Evolutionary conservation across 179 eudicot species (phyloP), one percentile per base, ranked within the genome.

Genomic region (Silene noctiflora): DNA sequence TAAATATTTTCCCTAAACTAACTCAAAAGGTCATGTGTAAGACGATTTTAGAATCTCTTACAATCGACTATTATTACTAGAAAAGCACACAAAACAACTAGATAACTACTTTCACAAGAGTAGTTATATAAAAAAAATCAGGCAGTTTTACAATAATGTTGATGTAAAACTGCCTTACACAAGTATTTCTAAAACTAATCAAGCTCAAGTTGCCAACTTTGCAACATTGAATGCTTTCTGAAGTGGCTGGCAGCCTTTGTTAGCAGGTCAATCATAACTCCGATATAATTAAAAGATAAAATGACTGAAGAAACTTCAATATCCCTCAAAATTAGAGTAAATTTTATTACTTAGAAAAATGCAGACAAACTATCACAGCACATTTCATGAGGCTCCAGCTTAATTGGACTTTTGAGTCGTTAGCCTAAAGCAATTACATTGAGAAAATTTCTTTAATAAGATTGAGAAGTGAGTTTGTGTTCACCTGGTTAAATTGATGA

Each of bases 341-440:
- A 2, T 64, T 51, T 31, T 72, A 19, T 46, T 4, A 19, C 19
- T 31, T 59, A n/a, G 12, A 70, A 65, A 29, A 3, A 44, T 48
- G 53, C 25, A 48, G 19, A 27, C 77, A 64, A 56, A 39, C 33
- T 53, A 22, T n/a, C 48, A 78, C 76, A 72, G 3, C 69, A 56
- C 35, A 67, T 24, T 44, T 48, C 56, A 19, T 27, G 69, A 78
- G 17, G 27, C 53, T 25, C 20, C 74, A 11, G 58, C 67, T 63
- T 24, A 69, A 72, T 35, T 4, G 42, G 59, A 72, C 35, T 27
- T 22, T 60, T 1, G 10, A 25, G 35, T 24, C 51, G 17, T 56
- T 12, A 6, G 42, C 8, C 42, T 35, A 35, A 35, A 35, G 42
- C 42, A 35, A 35, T 35, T 35, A 35, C 42, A 35, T 58, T 35